Base-by-base conservation (phyloP, 164 flowering plant genomes). In the Vitis riparia region DNA sequence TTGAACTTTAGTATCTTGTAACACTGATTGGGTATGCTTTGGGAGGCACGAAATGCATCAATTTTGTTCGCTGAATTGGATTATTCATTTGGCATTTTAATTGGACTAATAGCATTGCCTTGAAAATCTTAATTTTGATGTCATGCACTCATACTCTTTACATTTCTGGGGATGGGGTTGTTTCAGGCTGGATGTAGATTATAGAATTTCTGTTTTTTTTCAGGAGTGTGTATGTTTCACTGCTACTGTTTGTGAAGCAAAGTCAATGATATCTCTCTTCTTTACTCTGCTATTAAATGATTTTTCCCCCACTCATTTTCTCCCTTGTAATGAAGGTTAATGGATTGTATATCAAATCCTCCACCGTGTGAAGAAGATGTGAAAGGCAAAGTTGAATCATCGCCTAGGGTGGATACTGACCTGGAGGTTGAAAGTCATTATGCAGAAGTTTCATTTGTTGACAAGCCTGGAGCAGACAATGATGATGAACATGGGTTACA, bases 401-500 rank as follows among this genome's bases (percentile, higher is more conserved):
- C 3, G 44, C 44, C 44, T 37, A 37, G 44, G 44, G 44, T 37
- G 44, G 7, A 37, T 37, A 37, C 44, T 37, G 44, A 37, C 7
- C 6, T 6, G 44, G 44, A 37, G 44, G 5, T 37, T 37, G 44
- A 37, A 37, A 37, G 44, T 37, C 44, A 37, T 37, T 37, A 6
- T 37, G 44, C 44, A 37, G 7, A 37, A 37, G 44, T 37, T 37
- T 37, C 44, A 37, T 3, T 37, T 37, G 44, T 37, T 37, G 44
- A 37, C 44, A 37, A 37, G 44, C 44, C 44, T 37, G 44, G 5
- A 37, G 44, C 7, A 0, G 44, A 37, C 44, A 37, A 37, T 56
- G n/a, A 14, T 71, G 12, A 57, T 32, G 78, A 71, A 47, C 58
- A 50, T 67, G 68, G 56, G 51, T 37, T 37, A 1, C 44, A 37